Conservation (phyloP, 768 basidiomycete species). For the Mycena olivaceomarginata region DNA sequence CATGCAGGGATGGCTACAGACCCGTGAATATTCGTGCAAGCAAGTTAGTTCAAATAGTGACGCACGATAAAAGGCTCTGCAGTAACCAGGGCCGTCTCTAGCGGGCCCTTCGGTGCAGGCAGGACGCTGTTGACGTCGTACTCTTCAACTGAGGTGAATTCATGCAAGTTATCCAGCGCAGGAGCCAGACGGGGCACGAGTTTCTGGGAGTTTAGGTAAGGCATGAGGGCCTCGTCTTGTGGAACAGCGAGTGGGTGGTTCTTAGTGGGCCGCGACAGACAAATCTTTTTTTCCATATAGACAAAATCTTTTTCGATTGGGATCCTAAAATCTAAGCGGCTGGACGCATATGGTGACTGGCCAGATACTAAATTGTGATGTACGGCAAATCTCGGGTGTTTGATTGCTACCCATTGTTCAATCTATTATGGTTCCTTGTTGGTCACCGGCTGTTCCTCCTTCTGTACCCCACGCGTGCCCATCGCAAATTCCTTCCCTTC, state of each 20-base stretch:
- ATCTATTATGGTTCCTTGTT: slow-evolving; percentile 5
- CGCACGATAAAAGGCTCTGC: slow-evolving; percentile 45
- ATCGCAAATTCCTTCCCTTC: slow-evolving; percentile 44
- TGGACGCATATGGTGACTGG: neutral
- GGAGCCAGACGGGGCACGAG: slow-evolving; percentile 22
- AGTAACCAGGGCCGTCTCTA: slow-evolving; percentile 38
- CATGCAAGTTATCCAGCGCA: slow-evolving; percentile 36
- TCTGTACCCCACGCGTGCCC: slow-evolving; percentile 21
- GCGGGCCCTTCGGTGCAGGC: slow-evolving; percentile 32
- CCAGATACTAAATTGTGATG: neutral
- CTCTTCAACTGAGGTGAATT: slow-evolving; percentile 39
- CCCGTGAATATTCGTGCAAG: neutral
- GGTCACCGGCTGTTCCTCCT: neutral
- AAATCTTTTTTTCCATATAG: slow-evolving; percentile 6
- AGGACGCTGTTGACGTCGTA: slow-evolving; percentile 46
- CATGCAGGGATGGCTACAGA: slow-evolving; percentile 41
- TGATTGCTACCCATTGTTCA: slow-evolving; percentile 28
- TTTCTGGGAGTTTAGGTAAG: slow-evolving; percentile 33
- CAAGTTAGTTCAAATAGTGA: neutral
- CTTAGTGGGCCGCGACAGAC: neutral
- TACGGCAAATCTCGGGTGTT: neutral
- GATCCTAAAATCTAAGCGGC: neutral
- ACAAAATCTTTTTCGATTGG: slow-evolving; percentile 12
- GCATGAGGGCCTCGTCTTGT: neutral
- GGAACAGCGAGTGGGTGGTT: neutral